phyloP scores from a whole-genome alignment of 495 filamentous ascomycete species.

The Cercophora newfieldiana region DNA sequence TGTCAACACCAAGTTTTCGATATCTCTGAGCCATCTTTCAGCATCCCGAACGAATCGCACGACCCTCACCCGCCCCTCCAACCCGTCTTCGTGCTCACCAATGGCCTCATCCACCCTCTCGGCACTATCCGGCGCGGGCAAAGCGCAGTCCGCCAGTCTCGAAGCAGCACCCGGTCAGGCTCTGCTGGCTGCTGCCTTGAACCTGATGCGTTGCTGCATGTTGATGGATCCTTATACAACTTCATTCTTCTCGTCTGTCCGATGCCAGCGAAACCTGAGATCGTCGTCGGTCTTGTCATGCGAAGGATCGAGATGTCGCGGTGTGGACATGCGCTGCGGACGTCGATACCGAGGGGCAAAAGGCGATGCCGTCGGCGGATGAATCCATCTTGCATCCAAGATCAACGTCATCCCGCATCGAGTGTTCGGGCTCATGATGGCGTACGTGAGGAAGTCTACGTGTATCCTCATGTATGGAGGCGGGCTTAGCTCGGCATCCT shows the following conservation, averaged over 20 bases:
- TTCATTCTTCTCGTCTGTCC: neutral
- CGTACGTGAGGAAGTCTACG: neutral
- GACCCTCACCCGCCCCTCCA: neutral
- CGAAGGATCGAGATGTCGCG: neutral
- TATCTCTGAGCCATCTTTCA: neutral
- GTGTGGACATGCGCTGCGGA: neutral
- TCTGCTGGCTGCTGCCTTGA: neutral
- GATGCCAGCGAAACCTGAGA: neutral
- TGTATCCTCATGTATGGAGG: neutral
- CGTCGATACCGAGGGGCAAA: neutral
- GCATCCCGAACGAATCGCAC: neutral
- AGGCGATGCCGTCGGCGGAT: neutral
- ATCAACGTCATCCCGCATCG: neutral
- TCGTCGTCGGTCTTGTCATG: neutral
- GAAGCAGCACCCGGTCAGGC: neutral
- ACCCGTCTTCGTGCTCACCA: neutral
- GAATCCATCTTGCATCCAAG: neutral
- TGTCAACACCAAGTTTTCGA: neutral
- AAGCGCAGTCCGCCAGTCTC: neutral
- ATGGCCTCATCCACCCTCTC: neutral
- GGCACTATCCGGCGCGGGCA: neutral
- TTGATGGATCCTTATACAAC: neutral
- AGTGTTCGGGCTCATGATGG: neutral
- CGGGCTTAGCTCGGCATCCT: neutral
- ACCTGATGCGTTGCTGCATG: neutral